A percentile compares a stretch with the other conserved stretches of the same genome.
Conservation (phyloP, 23 red algal species). For the Gracilaria caudata region DNA sequence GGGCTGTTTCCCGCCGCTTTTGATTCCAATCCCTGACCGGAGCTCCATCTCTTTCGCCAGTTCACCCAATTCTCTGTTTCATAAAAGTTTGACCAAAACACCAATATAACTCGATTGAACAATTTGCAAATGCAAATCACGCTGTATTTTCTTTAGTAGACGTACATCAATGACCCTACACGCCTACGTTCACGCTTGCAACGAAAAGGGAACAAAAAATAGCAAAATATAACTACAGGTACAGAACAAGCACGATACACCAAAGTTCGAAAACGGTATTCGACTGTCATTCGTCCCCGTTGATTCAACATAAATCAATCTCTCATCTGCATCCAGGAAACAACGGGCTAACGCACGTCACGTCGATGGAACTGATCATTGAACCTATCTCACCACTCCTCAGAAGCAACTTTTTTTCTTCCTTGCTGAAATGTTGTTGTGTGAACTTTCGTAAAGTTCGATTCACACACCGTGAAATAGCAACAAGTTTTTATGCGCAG, state of each 20-base stretch:
- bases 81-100: too few relatives aligned
- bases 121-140: neutral
- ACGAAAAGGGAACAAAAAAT: too few relatives aligned
- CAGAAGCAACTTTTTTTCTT: neutral
- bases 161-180: constrained; percentile 11
- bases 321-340: neutral
- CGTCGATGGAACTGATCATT: neutral
- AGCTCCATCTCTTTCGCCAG: neutral
- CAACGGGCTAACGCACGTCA: neutral
- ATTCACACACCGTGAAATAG: too few relatives aligned
- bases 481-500: too few relatives aligned
- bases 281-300: too few relatives aligned
- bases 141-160: neutral
- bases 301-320: too few relatives aligned
- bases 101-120: too few relatives aligned
- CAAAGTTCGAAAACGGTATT: too few relatives aligned
- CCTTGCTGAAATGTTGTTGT: neutral
- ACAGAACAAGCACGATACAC: neutral
- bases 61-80: too few relatives aligned
- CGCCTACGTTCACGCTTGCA: neutral
- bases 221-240: neutral
- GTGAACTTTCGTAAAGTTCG: neutral
- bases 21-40: neutral
- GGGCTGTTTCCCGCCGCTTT: neutral
- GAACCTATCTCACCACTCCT: too few relatives aligned